These are phyloP conservation scores for Byssochlamys sp. DNA, from an alignment of 2,329 filamentous ascomycete genomes.

Conservation along the genomic window DNA sequence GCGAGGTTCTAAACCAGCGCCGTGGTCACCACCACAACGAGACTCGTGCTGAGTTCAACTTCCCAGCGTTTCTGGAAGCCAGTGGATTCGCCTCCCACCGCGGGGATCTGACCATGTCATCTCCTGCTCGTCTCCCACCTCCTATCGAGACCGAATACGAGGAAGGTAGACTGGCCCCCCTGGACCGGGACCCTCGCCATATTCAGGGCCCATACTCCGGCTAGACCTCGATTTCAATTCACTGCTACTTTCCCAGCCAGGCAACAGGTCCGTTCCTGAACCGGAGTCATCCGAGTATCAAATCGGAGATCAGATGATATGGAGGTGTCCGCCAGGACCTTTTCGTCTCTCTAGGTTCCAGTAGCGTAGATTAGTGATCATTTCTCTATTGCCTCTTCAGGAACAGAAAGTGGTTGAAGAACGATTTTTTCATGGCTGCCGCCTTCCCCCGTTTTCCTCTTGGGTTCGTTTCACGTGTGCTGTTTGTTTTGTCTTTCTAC, in stretches of 20 bases:
- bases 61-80: background rate
- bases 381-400: background rate
- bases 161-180: background rate
- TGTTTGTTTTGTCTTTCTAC: background rate
- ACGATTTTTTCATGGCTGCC: background rate
- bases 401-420: background rate
- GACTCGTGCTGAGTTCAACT: background rate
- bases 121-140: conserved; percentile 11
- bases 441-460: background rate
- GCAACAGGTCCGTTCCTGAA: background rate
- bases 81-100: background rate
- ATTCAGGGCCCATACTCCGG: background rate
- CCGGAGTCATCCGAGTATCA: background rate
- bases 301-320: background rate
- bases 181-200: background rate
- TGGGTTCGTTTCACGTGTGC: background rate
- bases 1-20: background rate
- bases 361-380: background rate
- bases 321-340: background rate
- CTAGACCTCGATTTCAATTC: background rate
- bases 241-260: background rate
- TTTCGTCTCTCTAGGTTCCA: background rate
- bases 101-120: conserved; percentile 8
- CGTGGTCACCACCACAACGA: background rate
- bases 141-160: background rate